Evolutionary conservation across 192 early-diverging fungal genomes (phyloP), one percentile per base, ranked within the genome.

Genomic region (Backusella macrospora): DNA sequence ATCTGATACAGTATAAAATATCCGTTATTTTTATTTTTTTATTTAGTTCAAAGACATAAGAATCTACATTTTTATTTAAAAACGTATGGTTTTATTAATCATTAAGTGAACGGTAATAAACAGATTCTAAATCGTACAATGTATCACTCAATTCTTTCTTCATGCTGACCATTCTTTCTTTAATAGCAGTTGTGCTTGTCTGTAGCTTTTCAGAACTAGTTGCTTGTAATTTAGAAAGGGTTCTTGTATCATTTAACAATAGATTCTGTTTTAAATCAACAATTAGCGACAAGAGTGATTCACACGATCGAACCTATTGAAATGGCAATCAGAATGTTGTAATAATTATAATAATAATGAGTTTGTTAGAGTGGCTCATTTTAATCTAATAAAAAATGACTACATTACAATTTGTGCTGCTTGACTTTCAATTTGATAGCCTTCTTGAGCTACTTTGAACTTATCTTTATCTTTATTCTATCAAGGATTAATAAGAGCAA

Each of bases 371-470:
- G 2, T 34, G 29, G 29, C 29, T 34, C 29, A 34, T 34, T 34
- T 34, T 34, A 34, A 34, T 34, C 29, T 34, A 34, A 2, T 4
- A 16, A 38, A 45, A 38, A 29, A 9, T 10, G 43, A 0, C 73
- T 37, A 37, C 8, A 37, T 75, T 55, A 87, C 86, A 52, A 87
- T 87, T 62, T 87, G 84, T 15, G 84, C 78, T 12, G 86, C 82
- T 10, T 84, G 74, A 21, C 82, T 84, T 68, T 87, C 84, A 49
- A 87, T 83, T 65, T 87, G 86, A 59, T 87, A 87, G 16, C 84
- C 84, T 75, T 87, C 86, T 49, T 87, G 86, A 8, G 86, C 78
- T 3, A 85, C 80, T 59, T 85, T 85, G 66, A 85, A 87, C 66
- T 85, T 87, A 65, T 87, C 86, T 68, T 87, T 87, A 14, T 84